Evolutionary conservation across 345 rosid species (phyloP).

Genomic region (Iberis pinnata): DNA sequence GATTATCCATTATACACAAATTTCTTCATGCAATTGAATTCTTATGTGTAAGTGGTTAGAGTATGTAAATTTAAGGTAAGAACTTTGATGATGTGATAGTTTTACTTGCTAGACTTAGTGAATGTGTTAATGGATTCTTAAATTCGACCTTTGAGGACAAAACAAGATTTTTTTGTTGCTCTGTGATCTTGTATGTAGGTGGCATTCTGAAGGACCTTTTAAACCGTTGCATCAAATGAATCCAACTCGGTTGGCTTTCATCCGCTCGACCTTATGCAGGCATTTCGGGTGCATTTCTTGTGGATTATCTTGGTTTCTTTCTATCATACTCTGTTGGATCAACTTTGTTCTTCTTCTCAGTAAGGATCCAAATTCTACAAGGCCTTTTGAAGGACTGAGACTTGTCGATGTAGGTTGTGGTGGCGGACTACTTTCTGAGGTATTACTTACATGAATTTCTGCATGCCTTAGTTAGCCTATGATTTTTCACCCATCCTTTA

Average conservation of each 20-base stretch:
- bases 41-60: background rate
- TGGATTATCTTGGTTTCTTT: background rate
- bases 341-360: conserved; percentile 36
- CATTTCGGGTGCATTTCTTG: conserved; percentile 52
- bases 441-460: no score
- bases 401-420: conserved; percentile 87
- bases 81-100: background rate
- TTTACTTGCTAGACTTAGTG: background rate
- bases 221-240: conserved; percentile 82
- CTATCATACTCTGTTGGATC: background rate
- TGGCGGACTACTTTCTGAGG: conserved; percentile 96
- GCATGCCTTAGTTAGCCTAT: background rate
- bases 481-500: no score
- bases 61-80: background rate
- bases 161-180: background rate
- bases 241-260: conserved; percentile 81
- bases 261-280: conserved; percentile 83
- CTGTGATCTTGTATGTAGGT: conserved; percentile 39
- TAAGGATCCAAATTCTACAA: conserved; percentile 59
- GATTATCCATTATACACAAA: background rate
- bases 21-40: no score
- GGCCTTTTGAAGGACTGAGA: conserved; percentile 79
- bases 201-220: conserved; percentile 89
- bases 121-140: background rate
- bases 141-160: background rate